Conservation (phyloP, 1,284 basidiomycete genomes). For the Wolfiporia cocos region DNA sequence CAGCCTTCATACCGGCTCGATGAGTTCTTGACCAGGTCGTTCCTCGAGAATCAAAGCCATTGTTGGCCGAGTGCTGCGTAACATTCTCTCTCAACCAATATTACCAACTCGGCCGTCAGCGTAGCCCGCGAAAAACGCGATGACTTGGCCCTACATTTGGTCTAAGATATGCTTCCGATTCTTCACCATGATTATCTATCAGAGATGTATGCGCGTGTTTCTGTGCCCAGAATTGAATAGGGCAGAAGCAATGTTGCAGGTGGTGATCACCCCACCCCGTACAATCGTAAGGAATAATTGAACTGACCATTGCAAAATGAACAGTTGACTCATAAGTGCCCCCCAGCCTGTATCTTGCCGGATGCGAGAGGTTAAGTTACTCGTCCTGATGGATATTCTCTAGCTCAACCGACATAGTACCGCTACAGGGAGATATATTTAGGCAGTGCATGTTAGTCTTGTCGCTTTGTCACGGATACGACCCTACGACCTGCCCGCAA, state of each 20-base stretch:
- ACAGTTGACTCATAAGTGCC: background rate
- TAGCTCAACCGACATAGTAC: slow-evolving; percentile 59
- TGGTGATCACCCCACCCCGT: slow-evolving; percentile 35
- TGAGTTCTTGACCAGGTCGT: slow-evolving; percentile 48
- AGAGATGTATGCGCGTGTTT: background rate
- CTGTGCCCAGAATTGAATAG: slow-evolving; percentile 20
- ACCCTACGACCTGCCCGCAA: background rate
- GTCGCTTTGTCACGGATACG: background rate
- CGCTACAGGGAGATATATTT: slow-evolving; percentile 48
- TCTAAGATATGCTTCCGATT: slow-evolving; percentile 62
- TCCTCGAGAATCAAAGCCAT: slow-evolving; percentile 81
- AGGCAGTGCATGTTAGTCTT: slow-evolving; percentile 30
- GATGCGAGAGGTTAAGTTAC: slow-evolving; percentile 42
- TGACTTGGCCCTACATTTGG: slow-evolving; percentile 37
- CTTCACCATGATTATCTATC: slow-evolving; percentile 60
- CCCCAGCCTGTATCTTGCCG: slow-evolving; percentile 50
- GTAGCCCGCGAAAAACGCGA: slow-evolving; percentile 23
- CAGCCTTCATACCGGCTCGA: slow-evolving; percentile 44
- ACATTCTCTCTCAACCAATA: background rate
- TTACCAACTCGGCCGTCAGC: no score
- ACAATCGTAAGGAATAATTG: slow-evolving; percentile 57
- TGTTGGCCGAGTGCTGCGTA: slow-evolving; percentile 58
- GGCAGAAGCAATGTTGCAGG: slow-evolving; percentile 26
- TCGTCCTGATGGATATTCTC: slow-evolving; percentile 46
- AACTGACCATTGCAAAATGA: background rate